Conservation (phyloP, 2,329 filamentous ascomycete species). For the Westerdykella ornata region DNA sequence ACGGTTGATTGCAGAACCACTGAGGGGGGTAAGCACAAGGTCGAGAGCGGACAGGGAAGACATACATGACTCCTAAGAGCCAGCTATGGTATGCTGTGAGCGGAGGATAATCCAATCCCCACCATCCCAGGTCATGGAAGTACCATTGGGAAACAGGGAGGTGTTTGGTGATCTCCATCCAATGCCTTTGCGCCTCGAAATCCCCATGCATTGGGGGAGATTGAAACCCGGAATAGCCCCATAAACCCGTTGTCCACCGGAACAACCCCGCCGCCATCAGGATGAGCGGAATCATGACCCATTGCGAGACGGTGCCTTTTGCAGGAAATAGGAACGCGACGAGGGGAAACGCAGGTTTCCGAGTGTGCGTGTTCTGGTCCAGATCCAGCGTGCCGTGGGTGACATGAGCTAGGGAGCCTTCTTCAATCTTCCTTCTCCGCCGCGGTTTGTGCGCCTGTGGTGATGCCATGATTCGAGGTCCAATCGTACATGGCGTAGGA, state of each 20-base stretch:
- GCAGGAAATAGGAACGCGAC: slow-evolving; percentile 93
- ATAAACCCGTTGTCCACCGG: slow-evolving; percentile 84
- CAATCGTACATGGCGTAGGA: neutral
- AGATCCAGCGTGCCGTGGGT: slow-evolving; percentile 41
- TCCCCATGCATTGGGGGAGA: slow-evolving; percentile 90
- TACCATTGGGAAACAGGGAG: slow-evolving; percentile 94
- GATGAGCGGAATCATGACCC: slow-evolving; percentile 81
- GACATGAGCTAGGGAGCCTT: slow-evolving; percentile 34
- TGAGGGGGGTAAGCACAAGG: slow-evolving; percentile 23
- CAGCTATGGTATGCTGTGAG: slow-evolving; percentile 98
- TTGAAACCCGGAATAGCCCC: slow-evolving; percentile 86
- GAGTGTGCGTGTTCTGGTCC: slow-evolving; percentile 41
- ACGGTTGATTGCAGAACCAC: slow-evolving; percentile 68
- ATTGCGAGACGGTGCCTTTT: slow-evolving; percentile 76
- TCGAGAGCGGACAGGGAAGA: slow-evolving; percentile 3
- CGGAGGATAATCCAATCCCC: slow-evolving; percentile 96
- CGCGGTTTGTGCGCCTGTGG: slow-evolving; percentile 38
- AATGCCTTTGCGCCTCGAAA: slow-evolving; percentile 95
- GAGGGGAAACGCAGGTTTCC: slow-evolving; percentile 73
- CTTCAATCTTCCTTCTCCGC: slow-evolving; percentile 40
- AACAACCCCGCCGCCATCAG: slow-evolving; percentile 89
- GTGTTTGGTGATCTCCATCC: slow-evolving; percentile 94
- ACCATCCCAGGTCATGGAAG: slow-evolving; percentile 93
- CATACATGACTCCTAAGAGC: slow-evolving; percentile 75
- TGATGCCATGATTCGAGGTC: slow-evolving; percentile 23